Evolutionary conservation across 1,284 basidiomycete species (phyloP), one percentile per base, ranked within the genome.

Genomic region (Ustilago curta): DNA sequence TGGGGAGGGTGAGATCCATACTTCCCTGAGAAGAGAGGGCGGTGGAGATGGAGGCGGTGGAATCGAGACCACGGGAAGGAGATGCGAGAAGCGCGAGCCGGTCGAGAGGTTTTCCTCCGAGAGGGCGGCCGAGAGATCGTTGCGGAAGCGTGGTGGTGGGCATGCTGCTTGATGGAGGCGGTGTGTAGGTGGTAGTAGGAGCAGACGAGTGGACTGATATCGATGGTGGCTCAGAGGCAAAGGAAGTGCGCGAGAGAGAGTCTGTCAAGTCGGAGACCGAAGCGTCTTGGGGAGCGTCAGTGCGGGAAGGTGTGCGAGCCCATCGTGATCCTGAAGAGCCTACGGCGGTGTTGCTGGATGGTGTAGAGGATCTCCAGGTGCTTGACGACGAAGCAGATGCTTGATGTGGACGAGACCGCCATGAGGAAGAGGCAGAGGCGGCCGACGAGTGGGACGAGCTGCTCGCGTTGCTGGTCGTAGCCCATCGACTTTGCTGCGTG

Each of bases 81-180:
- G 71, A 75, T 4, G 76, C 76, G 25, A 77, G 71, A 8, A 77
- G 65, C 0, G 70, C 59, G 14, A 77, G 58, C 8, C 67, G 57
- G 42, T 77, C 68, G 19, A 77, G 55, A 16, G 50, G 39, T 25
- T 74, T 71, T 23, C 71, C 71, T 12, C 71, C 76, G 2, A 77
- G 53, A 3, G 71, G 68, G 4, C 56, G 51, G 27, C 4, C 4
- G 52, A 16, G 25, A 57, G 63, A 18, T 63, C 53, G 19, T 14
- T 39, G 7, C 43, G 54, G n/a, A 9, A 21, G 21, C 23, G 1
- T 11, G n/a, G 9, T 29, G 29, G 8, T 3, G 12, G 31, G 18
- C 19, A 31, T 25, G 49, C 11, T n/a, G 27, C 18, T 40, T 23
- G 43, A 8, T 23, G 47, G 8, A n/a, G 53, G 12, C 9, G 35